phyloP scores from a whole-genome alignment of 1,284 basidiomycete species.

The Amylostereum chailletii region DNA sequence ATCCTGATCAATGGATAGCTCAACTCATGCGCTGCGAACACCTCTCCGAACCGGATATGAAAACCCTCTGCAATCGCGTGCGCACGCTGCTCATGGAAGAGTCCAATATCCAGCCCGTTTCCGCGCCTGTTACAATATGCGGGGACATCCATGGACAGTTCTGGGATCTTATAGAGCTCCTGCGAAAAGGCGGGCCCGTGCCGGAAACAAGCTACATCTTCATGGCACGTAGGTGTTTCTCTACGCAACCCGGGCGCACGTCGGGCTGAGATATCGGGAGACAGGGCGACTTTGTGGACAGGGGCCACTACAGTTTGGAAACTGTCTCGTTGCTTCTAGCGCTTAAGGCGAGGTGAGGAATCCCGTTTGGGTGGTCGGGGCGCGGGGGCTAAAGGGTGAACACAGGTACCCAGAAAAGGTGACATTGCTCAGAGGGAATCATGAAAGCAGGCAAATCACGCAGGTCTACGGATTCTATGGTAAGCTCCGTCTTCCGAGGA shows the following conservation, averaged over 20 bases:
- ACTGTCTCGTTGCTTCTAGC: constrained; percentile 87
- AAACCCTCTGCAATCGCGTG: constrained; percentile 80
- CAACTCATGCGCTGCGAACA: constrained; percentile 81
- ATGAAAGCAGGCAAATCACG: constrained; percentile 94
- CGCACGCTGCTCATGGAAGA: constrained; percentile 86
- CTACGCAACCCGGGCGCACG: constrained; percentile 1
- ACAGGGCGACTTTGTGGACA: constrained; percentile 95
- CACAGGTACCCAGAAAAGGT: constrained; percentile 86
- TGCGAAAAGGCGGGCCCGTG: constrained; percentile 82
- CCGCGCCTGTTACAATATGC: constrained; percentile 86
- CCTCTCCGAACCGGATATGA: constrained; percentile 90
- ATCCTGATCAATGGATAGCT: constrained; percentile 61
- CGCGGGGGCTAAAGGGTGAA: neutral
- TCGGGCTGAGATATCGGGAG: constrained; percentile 3
- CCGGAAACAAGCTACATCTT: constrained; percentile 95
- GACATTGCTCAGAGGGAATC: constrained; percentile 88
- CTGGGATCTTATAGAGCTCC: constrained; percentile 89
- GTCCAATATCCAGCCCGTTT: constrained; percentile 91
- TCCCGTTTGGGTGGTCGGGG: neutral
- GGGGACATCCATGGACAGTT: constrained; percentile 96
- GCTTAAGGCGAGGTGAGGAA: constrained; percentile 76
- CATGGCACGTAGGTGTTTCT: constrained; percentile 73
- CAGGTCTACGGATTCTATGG: constrained; percentile 99
- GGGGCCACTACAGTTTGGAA: constrained; percentile 95
- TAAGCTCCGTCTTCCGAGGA: constrained; percentile 25